Base-by-base conservation (phyloP, 208 protist genomes). In the Vickermania spadyakhi region DNA sequence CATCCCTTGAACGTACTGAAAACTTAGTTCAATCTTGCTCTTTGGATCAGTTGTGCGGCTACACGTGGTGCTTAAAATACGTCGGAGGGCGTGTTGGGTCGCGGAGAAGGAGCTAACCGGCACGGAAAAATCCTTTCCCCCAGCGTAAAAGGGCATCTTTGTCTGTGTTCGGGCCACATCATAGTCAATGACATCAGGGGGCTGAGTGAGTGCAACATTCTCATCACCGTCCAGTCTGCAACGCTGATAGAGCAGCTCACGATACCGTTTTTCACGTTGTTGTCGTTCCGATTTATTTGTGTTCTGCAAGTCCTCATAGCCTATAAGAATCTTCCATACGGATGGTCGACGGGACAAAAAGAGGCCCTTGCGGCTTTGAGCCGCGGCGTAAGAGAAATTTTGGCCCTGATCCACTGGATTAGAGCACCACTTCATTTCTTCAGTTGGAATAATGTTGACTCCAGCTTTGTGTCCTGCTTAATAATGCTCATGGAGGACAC, bases 1-100 rank as follows among this genome's bases (percentile, higher is more conserved):
- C 84, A 92, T 92, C 0, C 84, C 84, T 56, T 91, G 85, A 14
- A 93, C 79, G 61, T 93, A 96, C 3, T 79, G 73, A 23, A 92
- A 50, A 0, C 85, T 79, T 25, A 75, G 86, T 52, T 94, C 91
- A 0, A 81, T 75, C 5, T 50, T 59, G 14, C 78, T 81, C 5
- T 80, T 76, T 2, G 11, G 18, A 45, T 45, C 36, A n/a, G n/a
- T n/a, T n/a, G n/a, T n/a, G 36, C 36, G 18, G 36, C 36, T 18
- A 18, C 36, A 45, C 7, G 36, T 45, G 11, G 79, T 75, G 56
- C 79, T 80, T 3, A 94, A 65, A n/a, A 96, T 77, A 28, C 87
- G 69, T 2, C 77, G 66, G 21, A 94, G 58, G 14, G 65, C 64
- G 31, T 86, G 67, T 53, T 96, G 86, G 1, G 78, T 73, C 11